Evolutionary conservation across 768 basidiomycete species (phyloP).

Genomic region (Strobilomyces confusus): DNA sequence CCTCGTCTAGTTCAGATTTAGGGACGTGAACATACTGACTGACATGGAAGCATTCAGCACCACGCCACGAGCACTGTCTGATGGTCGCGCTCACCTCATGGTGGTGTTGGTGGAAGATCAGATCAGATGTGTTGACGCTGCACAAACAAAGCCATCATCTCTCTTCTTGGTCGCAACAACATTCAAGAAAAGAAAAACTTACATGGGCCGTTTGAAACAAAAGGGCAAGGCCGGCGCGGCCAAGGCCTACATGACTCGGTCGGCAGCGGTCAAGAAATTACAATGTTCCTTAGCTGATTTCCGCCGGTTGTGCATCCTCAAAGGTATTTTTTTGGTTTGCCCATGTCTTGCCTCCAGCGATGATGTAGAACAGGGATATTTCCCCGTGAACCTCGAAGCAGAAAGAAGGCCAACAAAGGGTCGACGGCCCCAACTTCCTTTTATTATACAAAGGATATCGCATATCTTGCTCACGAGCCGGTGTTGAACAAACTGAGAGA

Average conservation of each 20-base stretch:
- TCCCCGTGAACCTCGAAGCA: constrained; percentile 89
- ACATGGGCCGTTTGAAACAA: constrained; percentile 73
- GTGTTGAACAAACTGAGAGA: constrained; percentile 90
- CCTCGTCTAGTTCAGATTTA: constrained; percentile 96
- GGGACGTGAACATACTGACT: constrained; percentile 98
- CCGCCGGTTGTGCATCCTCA: constrained; percentile 92
- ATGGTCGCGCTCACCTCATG: constrained; percentile 29
- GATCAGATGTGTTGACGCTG: constrained; percentile 25
- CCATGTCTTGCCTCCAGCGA: background rate
- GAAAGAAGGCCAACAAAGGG: constrained; percentile 95
- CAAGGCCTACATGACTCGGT: constrained; percentile 88
- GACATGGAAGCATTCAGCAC: constrained; percentile 7
- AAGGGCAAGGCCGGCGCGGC: constrained; percentile 92
- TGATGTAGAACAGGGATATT: constrained; percentile 71
- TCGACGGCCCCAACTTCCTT: constrained; percentile 96
- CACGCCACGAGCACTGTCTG: background rate
- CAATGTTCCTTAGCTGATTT: constrained; percentile 98
- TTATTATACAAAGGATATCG: constrained; percentile 98
- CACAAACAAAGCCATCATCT: constrained; percentile 27
- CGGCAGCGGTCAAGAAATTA: constrained; percentile 88
- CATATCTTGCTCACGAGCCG: constrained; percentile 95
- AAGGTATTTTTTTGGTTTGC: constrained; percentile 53
- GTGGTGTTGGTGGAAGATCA: constrained; percentile 8
- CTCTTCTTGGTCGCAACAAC: no score
- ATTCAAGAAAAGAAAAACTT: background rate